Percentiles rank a stretch among this genome's conserved stretches.
Conservation (phyloP, 2,329 filamentous ascomycete genomes). For the Stromatinia cepivora region DNA sequence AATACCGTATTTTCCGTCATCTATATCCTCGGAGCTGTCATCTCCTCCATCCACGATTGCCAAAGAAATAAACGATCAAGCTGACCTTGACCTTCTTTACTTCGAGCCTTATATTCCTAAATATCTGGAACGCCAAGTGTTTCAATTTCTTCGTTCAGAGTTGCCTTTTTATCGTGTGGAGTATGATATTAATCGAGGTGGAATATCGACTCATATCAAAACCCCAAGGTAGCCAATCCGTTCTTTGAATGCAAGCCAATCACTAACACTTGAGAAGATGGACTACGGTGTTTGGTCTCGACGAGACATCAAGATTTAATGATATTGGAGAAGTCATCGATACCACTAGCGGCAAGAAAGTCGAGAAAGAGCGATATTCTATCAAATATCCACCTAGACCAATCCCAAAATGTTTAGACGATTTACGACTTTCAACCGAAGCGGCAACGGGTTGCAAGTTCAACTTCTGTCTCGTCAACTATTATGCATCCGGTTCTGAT, state of each 20-base stretch:
- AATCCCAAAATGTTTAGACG: conserved; percentile 67
- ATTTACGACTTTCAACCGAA: conserved; percentile 63
- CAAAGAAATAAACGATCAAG: conserved; percentile 62
- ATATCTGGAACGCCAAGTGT: conserved; percentile 57
- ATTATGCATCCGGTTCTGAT: conserved; percentile 75
- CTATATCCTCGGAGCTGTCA: conserved; percentile 45
- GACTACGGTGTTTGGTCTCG: conserved; percentile 59
- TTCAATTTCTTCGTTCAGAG: conserved; percentile 68
- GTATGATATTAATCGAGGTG: conserved; percentile 69
- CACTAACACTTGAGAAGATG: conserved; percentile 55
- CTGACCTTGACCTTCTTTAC: conserved; percentile 71
- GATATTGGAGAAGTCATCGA: conserved; percentile 48
- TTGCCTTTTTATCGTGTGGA: conserved; percentile 75
- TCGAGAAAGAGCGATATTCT: conserved; percentile 55
- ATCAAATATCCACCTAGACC: conserved; percentile 62
- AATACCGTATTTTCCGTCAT: conserved; percentile 47
- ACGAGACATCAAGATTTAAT: conserved; percentile 63
- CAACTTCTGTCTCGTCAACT: conserved; percentile 82
- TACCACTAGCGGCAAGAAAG: conserved; percentile 45
- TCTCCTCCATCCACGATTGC: conserved; percentile 54
- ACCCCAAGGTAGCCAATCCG: conserved; percentile 48
- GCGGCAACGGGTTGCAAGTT: conserved; percentile 64
- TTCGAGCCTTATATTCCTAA: conserved; percentile 71
- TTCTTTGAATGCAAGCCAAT: conserved; percentile 24
- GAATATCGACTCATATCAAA: conserved; percentile 59